Evolutionary conservation across 352 stramenopile species (phyloP).

Genomic region (Globisporangium viniferum): DNA sequence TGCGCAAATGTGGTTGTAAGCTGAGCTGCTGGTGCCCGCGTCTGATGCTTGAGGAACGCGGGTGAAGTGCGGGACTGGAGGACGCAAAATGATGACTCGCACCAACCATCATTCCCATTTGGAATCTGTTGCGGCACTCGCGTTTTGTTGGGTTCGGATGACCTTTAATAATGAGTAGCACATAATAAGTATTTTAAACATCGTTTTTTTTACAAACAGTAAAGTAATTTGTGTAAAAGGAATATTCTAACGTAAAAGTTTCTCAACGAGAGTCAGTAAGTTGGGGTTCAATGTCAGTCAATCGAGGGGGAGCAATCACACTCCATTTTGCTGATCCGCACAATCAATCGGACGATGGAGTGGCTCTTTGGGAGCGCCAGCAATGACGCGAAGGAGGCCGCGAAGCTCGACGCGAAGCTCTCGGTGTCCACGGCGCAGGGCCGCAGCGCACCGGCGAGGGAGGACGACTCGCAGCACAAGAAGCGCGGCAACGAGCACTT

Average conservation of each 20-base stretch:
- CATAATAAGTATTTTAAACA: not conserved
- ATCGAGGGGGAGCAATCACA: not conserved
- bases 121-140: not conserved
- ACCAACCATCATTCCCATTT: not conserved
- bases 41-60: not conserved
- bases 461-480: conserved; percentile 71
- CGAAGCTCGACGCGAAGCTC: conserved; percentile 41
- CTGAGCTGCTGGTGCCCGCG: not conserved
- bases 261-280: not conserved
- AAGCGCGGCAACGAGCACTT: conserved; percentile 67
- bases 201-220: not conserved
- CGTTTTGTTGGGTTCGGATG: not conserved
- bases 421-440: conserved; percentile 55
- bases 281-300: not conserved
- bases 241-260: not conserved
- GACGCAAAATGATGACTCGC: conserved; percentile 2
- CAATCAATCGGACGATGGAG: conserved; percentile 31
- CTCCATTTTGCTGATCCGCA: not conserved
- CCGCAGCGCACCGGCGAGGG: conserved; percentile 54
- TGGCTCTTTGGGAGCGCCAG: conserved; percentile 49
- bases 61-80: not conserved
- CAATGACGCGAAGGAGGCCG: conserved; percentile 8
- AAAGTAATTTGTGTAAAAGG: not conserved
- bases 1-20: not conserved
- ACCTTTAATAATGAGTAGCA: not conserved